These are phyloP conservation scores for Aegle marmelos DNA, from an alignment of 345 rosid species.

Conservation along the genomic window DNA sequence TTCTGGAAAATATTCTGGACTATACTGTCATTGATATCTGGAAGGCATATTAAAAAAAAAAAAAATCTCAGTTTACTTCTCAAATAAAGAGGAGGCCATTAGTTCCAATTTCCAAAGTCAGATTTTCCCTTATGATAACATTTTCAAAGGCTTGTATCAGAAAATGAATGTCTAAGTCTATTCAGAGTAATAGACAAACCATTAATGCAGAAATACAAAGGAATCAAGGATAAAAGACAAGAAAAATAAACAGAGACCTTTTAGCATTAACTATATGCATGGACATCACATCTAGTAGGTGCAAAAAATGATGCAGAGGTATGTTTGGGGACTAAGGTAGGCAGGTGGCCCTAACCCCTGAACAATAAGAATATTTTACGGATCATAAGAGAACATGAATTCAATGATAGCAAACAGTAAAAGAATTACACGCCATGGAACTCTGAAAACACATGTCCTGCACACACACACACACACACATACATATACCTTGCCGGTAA, in stretches of 20 bases:
- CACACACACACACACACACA: too few relatives aligned
- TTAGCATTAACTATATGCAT: not conserved
- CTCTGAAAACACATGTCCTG: not conserved
- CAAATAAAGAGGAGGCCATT: not conserved
- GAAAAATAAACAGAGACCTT: not conserved
- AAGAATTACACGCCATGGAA: not conserved
- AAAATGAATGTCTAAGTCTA: not conserved
- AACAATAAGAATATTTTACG: not conserved
- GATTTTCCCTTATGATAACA: not conserved
- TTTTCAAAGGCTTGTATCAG: not conserved
- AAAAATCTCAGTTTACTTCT: not conserved
- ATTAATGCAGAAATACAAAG: not conserved
- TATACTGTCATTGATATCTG: not conserved
- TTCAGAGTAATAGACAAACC: not conserved
- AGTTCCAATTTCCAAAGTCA: not conserved
- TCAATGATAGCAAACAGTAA: not conserved
- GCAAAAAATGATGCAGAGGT: not conserved
- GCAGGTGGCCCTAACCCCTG: too few relatives aligned
- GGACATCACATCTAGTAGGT: not conserved
- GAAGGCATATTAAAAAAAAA: not conserved
- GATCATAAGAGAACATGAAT: not conserved
- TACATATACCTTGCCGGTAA: slow-evolving; percentile 71
- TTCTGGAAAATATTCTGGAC: too few relatives aligned
- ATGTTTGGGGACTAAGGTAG: not conserved
- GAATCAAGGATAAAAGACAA: not conserved